Conservation (phyloP, 2,329 filamentous ascomycete genomes). For the Fusarium drepaniforme region DNA sequence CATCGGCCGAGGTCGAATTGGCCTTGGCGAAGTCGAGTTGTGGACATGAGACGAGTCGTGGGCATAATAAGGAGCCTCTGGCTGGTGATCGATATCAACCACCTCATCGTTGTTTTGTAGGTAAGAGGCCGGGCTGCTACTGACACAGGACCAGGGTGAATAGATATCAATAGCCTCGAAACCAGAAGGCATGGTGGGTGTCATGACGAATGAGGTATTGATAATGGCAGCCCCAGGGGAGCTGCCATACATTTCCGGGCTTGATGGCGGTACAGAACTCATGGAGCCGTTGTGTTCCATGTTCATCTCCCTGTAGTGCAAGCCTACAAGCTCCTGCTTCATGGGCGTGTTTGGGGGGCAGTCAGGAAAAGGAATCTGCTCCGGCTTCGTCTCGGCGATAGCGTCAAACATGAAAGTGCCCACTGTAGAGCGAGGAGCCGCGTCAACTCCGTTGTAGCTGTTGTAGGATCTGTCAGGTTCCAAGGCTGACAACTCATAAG, state of each 20-base stretch:
- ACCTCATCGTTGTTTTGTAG: not conserved
- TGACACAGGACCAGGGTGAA: not conserved
- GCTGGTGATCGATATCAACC: not conserved
- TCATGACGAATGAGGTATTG: not conserved
- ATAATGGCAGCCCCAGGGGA: not conserved
- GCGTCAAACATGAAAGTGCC: not conserved
- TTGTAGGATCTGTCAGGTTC: constrained; percentile 35
- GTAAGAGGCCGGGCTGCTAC: not conserved
- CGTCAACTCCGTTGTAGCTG: not conserved
- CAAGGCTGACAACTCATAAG: constrained; percentile 49
- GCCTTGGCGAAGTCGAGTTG: not conserved
- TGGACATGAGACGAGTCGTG: not conserved
- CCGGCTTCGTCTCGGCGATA: not conserved
- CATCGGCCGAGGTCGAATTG: not conserved
- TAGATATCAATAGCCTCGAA: not conserved
- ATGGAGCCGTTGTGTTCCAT: not conserved
- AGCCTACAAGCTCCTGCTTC: not conserved
- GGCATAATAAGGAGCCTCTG: not conserved
- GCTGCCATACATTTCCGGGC: not conserved
- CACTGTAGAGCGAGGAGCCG: not conserved
- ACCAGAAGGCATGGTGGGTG: not conserved
- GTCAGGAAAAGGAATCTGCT: not conserved
- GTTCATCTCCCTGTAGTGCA: not conserved
- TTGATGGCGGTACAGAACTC: not conserved
- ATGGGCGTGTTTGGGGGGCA: not conserved